A percentile compares a stretch with the other conserved stretches of the same genome.
These are phyloP conservation scores for Effrenium voratum DNA, from an alignment of 73 alveolate species.

Conservation along the genomic window DNA sequence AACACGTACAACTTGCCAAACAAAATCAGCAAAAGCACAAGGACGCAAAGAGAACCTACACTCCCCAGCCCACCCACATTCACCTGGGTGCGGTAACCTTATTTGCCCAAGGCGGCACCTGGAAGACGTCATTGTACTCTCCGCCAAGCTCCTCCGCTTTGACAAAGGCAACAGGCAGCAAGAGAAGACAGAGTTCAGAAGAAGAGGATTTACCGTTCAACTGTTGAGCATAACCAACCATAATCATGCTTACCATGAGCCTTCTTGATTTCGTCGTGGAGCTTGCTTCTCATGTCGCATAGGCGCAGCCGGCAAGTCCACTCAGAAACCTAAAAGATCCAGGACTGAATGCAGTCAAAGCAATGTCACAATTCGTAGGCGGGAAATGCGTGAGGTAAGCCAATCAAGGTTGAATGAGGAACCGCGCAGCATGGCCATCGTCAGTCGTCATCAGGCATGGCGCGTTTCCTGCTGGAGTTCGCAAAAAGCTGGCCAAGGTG, in stretches of 20 bases:
- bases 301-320: conserved; percentile 28
- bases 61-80: too few species aligned
- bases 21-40: background rate
- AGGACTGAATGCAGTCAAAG: background rate
- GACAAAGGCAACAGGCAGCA: too few species aligned
- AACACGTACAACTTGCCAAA: background rate
- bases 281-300: conserved; percentile 13
- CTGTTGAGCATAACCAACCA: background rate
- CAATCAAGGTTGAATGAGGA: background rate
- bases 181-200: background rate
- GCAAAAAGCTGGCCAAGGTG: background rate
- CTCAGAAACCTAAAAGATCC: background rate
- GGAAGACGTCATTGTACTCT: background rate
- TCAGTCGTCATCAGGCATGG: background rate
- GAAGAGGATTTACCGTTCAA: background rate
- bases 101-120: too few species aligned
- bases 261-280: conserved; percentile 64
- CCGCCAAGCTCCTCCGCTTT: conserved; percentile 1
- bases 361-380: background rate
- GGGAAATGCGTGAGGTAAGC: background rate
- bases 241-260: background rate
- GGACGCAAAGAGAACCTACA: background rate
- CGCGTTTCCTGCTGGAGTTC: background rate
- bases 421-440: background rate
- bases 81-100: too few species aligned